phyloP scores from a whole-genome alignment of 2,329 filamentous ascomycete species.

The Paraconiothyrium sp. region DNA sequence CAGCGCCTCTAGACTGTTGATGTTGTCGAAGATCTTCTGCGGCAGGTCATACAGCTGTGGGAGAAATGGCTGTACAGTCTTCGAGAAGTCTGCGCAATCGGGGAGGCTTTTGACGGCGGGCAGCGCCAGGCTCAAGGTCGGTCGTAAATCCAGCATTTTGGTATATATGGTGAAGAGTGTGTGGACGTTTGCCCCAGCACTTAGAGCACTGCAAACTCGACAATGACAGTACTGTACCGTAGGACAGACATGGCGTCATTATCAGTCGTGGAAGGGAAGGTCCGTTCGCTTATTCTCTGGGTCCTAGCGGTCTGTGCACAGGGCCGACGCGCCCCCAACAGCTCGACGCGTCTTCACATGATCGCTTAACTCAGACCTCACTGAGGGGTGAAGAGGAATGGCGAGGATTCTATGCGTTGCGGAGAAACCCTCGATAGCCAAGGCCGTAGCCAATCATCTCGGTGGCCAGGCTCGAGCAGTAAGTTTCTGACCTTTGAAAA shows the following conservation, averaged over 20 bases:
- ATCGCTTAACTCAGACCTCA: conserved; percentile 19
- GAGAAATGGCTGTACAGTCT: conserved; percentile 80
- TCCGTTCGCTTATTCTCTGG: conserved; percentile 19
- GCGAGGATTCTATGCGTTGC: conserved; percentile 77
- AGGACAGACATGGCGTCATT: conserved; percentile 40
- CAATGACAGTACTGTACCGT: not conserved
- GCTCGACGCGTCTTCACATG: conserved; percentile 50
- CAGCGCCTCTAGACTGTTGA: conserved; percentile 69
- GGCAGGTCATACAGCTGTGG: conserved; percentile 66
- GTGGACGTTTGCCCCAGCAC: not conserved
- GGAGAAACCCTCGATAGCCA: conserved; percentile 94
- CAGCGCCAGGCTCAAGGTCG: conserved; percentile 59
- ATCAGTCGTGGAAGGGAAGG: conserved; percentile 12
- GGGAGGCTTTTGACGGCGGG: conserved; percentile 74
- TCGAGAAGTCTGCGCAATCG: conserved; percentile 79
- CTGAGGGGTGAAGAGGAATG: conserved; percentile 31
- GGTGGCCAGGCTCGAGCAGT: conserved; percentile 81
- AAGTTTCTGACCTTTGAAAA: conserved; percentile 17
- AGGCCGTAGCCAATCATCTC: conserved; percentile 89
- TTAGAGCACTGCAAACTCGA: not conserved
- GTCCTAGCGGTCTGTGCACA: conserved; percentile 25
- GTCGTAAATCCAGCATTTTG: conserved; percentile 56
- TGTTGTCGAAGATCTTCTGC: conserved; percentile 61
- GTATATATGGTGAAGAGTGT: not conserved
- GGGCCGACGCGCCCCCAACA: conserved; percentile 29